Evolutionary conservation across 2,329 filamentous ascomycete genomes (phyloP).

Genomic region (Fusarium pseudoanthophilum): DNA sequence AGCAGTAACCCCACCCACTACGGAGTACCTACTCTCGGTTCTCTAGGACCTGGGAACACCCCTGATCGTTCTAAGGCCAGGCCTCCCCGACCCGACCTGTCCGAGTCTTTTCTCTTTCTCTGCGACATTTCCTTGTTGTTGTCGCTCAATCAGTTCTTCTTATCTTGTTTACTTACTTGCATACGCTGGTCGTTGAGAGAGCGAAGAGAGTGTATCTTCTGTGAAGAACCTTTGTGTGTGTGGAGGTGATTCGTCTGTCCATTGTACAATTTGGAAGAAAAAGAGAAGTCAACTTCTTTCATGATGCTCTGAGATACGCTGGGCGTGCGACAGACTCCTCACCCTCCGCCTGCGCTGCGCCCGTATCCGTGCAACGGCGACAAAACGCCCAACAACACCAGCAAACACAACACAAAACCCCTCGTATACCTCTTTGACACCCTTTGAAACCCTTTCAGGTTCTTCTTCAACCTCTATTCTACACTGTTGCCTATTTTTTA

Average conservation of each 20-base stretch:
- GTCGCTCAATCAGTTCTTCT: neutral
- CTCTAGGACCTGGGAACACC: slow-evolving; percentile 30
- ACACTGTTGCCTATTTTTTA: slow-evolving; percentile 9
- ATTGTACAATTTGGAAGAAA: slow-evolving; percentile 35
- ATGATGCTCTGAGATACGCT: slow-evolving; percentile 46
- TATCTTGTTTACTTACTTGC: slow-evolving; percentile 32
- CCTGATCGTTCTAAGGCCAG: slow-evolving; percentile 30
- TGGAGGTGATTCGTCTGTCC: slow-evolving; percentile 8
- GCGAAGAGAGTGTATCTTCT: neutral
- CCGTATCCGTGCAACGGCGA: slow-evolving; percentile 43
- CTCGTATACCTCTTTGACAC: slow-evolving; percentile 16
- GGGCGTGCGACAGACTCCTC: slow-evolving; percentile 42
- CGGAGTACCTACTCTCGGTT: slow-evolving; percentile 28
- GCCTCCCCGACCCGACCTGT: slow-evolving; percentile 10
- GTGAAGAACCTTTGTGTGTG: neutral
- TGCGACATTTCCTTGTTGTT: slow-evolving; percentile 38
- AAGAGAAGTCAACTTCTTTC: slow-evolving; percentile 24
- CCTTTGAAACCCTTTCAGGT: neutral
- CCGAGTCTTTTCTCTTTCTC: slow-evolving; percentile 11
- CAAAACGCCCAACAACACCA: slow-evolving; percentile 26
- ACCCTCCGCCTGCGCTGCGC: slow-evolving; percentile 37
- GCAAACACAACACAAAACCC: slow-evolving; percentile 25
- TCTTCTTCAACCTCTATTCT: neutral
- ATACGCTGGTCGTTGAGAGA: slow-evolving; percentile 33
- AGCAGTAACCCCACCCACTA: slow-evolving; percentile 22